Evolutionary conservation across 192 early-diverging fungal species (phyloP).

Genomic region (Entomortierella beljakovae): DNA sequence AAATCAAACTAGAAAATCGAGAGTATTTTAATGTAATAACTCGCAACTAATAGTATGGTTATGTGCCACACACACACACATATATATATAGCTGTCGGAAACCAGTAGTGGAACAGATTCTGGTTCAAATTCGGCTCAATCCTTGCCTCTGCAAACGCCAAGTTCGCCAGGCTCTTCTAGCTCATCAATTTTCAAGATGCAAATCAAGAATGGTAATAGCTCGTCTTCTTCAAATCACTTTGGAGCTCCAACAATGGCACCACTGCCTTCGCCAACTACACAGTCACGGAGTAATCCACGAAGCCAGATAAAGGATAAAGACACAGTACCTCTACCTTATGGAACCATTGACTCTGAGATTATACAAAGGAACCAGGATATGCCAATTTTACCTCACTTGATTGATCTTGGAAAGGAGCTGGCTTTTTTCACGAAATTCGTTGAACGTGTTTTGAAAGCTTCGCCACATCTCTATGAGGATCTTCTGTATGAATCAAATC

Average conservation of each 20-base stretch:
- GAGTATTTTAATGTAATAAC: background rate
- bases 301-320: background rate
- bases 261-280: conserved; percentile 22
- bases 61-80: no score
- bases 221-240: background rate
- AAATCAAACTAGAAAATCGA: background rate
- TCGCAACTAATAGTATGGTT: background rate
- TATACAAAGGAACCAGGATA: conserved; percentile 24
- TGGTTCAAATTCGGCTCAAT: conserved; percentile 33
- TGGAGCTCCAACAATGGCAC: conserved; percentile 1
- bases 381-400: conserved; percentile 40
- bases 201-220: conserved; percentile 14
- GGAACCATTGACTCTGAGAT: conserved; percentile 15
- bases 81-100: conserved; percentile 7
- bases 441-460: conserved; percentile 18
- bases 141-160: conserved; percentile 9
- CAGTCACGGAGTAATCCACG: background rate
- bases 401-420: conserved; percentile 47
- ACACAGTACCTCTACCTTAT: background rate
- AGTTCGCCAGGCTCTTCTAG: conserved; percentile 28
- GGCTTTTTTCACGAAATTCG: conserved; percentile 35
- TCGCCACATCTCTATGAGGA: background rate
- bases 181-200: conserved; percentile 21
- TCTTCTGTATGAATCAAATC: background rate
- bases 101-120: conserved; percentile 7